Base-by-base conservation (phyloP, 2,329 filamentous ascomycete genomes). In the Calonectria crousiana region DNA sequence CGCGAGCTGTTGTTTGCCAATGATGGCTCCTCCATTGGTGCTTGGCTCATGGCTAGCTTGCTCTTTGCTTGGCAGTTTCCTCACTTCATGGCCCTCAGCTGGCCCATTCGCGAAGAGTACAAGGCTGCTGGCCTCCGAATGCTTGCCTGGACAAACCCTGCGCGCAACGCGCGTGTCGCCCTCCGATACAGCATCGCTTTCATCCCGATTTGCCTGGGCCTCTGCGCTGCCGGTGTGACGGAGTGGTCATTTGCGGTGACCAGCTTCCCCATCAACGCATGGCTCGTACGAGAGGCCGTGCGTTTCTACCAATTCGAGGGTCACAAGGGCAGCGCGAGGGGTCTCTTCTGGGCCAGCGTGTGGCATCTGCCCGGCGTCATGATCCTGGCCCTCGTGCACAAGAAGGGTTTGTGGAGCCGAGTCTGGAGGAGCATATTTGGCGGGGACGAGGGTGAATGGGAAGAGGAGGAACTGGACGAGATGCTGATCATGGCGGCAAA, bases 31-130 rank as follows among this genome's bases (percentile, higher is more conserved):
- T 92, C 84, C 32, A 86, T 92, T 14, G 97, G 97, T 6, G 97
- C 96, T 5, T 99, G 97, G 97, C 87, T 98, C 0, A 88, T 98
- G 18, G 96, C 95, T 1, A 92, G 90, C 0, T 86, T 98, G 9
- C 88, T 99, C 6, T 98, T 98, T 78, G 94, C 95, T 16, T 99
- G 97, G 97, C 96, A 99, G 83, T 98, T 99, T 82, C 95, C 97
- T 4, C 97, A 99, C 86, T 99, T 99, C 87, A 98, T 98, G 90
- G 94, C 96, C 1, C 89, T 99, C 28, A 96, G 94, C 60, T 97
- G 96, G 91, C 89, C 91, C 5, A 98, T 98, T 74, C 90, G 95
- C 26, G 93, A 97, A 11, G 97, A 99, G 84, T 99, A 99, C 88
- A 93, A 92, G 77, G 88, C 87, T 14, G 92, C 91, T 0, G 92